Percentiles rank a stretch among this genome's conserved stretches.
These are phyloP conservation scores for Corymbia maculata DNA, from an alignment of 345 rosid species.

Conservation along the genomic window DNA sequence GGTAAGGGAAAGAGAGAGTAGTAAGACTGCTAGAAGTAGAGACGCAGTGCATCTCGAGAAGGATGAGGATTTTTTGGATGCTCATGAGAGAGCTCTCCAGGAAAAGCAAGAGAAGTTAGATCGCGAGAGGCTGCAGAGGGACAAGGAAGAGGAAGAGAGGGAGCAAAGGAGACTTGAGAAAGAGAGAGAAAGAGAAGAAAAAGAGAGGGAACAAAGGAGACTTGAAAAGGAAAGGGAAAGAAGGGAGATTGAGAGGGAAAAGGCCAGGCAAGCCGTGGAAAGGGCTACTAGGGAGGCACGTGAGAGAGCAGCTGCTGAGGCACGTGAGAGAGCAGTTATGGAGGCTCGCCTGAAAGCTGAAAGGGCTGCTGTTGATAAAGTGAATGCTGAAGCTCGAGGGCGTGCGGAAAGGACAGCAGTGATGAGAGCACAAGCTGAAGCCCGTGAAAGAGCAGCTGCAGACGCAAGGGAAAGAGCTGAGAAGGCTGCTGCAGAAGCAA, in stretches of 20 bases:
- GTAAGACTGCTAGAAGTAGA: constrained; percentile 57
- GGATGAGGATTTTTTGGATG: constrained; percentile 35
- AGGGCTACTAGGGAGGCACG: constrained; percentile 84
- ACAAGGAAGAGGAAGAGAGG: constrained; percentile 49
- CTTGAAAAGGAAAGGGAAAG: constrained; percentile 59
- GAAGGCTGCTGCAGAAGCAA: constrained; percentile 86
- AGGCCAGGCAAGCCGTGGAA: constrained; percentile 89
- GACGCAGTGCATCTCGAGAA: constrained; percentile 45
- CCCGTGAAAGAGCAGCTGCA: constrained; percentile 90
- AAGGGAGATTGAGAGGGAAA: constrained; percentile 61
- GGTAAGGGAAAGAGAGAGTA: constrained; percentile 74
- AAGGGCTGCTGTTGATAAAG: constrained; percentile 84
- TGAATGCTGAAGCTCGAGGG: constrained; percentile 64
- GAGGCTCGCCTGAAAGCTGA: constrained; percentile 82
- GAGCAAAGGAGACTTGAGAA: constrained; percentile 49
- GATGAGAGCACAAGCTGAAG: constrained; percentile 93
- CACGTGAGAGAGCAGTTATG: constrained; percentile 70
- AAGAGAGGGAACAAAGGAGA: constrained; percentile 54
- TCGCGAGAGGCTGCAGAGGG: constrained; percentile 41
- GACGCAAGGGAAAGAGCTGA: constrained; percentile 85
- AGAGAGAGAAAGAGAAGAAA: constrained; percentile 66
- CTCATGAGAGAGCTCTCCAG: constrained; percentile 44
- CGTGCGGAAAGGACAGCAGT: constrained; percentile 93
- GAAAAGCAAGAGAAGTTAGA: constrained; percentile 51
- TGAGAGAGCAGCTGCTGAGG: constrained; percentile 93